Evolutionary conservation across 1,284 basidiomycete genomes (phyloP), one percentile per base, ranked within the genome.

Genomic region (Cutaneotrichosporon mucoides): DNA sequence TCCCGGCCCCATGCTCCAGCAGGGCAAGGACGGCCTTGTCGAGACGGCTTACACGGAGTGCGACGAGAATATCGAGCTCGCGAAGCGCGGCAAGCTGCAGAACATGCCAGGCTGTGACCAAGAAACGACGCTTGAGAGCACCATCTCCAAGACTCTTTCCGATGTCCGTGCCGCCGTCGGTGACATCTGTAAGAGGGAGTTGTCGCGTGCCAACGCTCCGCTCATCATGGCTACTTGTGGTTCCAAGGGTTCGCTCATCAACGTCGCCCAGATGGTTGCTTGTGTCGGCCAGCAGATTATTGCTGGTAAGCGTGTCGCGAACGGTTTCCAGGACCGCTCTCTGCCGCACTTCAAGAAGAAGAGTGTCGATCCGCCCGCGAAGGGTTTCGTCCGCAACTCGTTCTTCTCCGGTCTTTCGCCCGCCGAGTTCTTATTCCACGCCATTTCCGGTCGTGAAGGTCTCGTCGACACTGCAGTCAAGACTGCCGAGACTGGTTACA

Each of bases 241-340:
- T 79, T 99, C 96, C 10, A 99, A 99, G 84, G 93, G 92, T 89
- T 98, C 95, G 70, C 92, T 94, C 66, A 97, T 99, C 81, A 99
- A 99, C 78, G 96, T 99, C 60, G 96, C 93, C 11, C 96, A 99
- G 80, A 99, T 99, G 96, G 96, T 99, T 60, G 96, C 96, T 67
- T 97, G 94, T 85, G 96, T 99, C 68, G 96, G 96, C 9, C 96
- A 99, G 75, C 96, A 99, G 75, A 98, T 99, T 78, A 99, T 99
- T 67, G 87, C 90, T 33, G 96, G 96, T 24, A 90, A 92, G 76
- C 96, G 96, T 86, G 94, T 99, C 6, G 93, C 93, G 1, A 91
- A 99, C 82, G 96, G 95, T 54, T 99, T 99, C 82, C 96, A 99
- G 79, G 96, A 99, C 79, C 90, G 96, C 51, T 97, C 96, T 1